Conservation (phyloP, 1,284 basidiomycete species). For the Apiotrichum sp. region DNA sequence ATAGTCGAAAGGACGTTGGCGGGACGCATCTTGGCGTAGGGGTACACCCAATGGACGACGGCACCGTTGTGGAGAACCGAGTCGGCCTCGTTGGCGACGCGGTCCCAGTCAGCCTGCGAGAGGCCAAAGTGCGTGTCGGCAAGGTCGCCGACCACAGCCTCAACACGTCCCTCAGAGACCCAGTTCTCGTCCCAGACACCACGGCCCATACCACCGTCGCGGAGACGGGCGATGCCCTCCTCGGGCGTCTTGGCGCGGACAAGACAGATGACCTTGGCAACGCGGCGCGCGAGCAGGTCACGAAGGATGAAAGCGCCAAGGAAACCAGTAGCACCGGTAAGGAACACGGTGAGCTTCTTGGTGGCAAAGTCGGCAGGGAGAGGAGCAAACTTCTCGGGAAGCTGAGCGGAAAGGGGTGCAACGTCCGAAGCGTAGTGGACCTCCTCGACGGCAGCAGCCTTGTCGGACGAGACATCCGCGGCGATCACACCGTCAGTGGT, state of each 20-base stretch:
- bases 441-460: conserved; percentile 12
- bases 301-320: conserved; percentile 87
- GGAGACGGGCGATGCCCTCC: conserved; percentile 65
- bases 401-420: conserved; percentile 56
- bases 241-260: conserved; percentile 67
- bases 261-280: conserved; percentile 84
- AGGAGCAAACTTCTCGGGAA: conserved; percentile 58
- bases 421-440: conserved; percentile 72
- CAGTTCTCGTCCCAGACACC: conserved; percentile 92
- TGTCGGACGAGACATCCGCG: conserved; percentile 35
- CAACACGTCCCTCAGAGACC: conserved; percentile 63
- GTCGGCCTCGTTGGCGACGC: conserved; percentile 69
- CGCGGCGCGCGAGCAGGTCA: conserved; percentile 66
- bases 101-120: conserved; percentile 59
- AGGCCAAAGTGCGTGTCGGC: conserved; percentile 72
- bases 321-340: conserved; percentile 97
- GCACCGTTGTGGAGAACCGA: conserved; percentile 93
- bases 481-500: conserved; percentile 77
- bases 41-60: conserved; percentile 98
- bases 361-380: conserved; percentile 54
- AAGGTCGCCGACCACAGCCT: conserved; percentile 86
- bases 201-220: conserved; percentile 70
- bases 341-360: conserved; percentile 69
- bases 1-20: conserved; percentile 89
- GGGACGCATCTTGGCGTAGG: conserved; percentile 85